These are phyloP conservation scores for Podospora sp. DNA, from an alignment of 495 filamentous ascomycete species.

Conservation along the genomic window DNA sequence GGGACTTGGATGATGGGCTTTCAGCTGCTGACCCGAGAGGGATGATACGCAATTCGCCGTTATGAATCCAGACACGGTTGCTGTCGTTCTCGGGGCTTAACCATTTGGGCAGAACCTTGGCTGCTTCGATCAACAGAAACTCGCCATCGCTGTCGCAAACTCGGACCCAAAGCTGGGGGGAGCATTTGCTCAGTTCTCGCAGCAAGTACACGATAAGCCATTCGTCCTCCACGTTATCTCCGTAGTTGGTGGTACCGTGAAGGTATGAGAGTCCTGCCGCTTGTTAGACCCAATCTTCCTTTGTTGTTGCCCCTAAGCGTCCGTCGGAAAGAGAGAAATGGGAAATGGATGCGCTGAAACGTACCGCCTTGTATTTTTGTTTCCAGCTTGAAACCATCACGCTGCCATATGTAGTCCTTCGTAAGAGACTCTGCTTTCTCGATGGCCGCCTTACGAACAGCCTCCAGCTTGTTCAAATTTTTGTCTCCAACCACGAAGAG, in stretches of 20 bases:
- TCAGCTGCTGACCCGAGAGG: constrained; percentile 46
- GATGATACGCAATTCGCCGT: constrained; percentile 73
- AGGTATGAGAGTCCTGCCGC: constrained; percentile 54
- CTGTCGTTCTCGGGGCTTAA: constrained; percentile 87
- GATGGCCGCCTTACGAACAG: constrained; percentile 68
- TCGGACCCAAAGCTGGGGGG: constrained; percentile 76
- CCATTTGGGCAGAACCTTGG: constrained; percentile 84
- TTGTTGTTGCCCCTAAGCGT: not conserved
- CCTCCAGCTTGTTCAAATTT: constrained; percentile 58
- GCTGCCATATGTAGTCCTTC: constrained; percentile 94
- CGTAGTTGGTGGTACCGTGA: constrained; percentile 76
- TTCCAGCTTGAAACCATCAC: constrained; percentile 69
- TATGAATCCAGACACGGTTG: constrained; percentile 82
- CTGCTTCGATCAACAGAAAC: constrained; percentile 93
- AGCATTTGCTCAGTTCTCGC: constrained; percentile 74
- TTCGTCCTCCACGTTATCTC: constrained; percentile 94
- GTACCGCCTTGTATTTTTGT: constrained; percentile 61
- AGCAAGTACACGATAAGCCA: constrained; percentile 94
- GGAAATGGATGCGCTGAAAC: constrained; percentile 15
- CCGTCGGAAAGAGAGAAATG: not conserved
- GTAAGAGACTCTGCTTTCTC: constrained; percentile 64
- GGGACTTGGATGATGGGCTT: constrained; percentile 39
- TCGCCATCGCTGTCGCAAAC: constrained; percentile 89
- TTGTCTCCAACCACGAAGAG: constrained; percentile 69
- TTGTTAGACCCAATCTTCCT: not conserved